phyloP scores from a whole-genome alignment of 495 filamentous ascomycete genomes.

The Hypoxylon cercidicola region DNA sequence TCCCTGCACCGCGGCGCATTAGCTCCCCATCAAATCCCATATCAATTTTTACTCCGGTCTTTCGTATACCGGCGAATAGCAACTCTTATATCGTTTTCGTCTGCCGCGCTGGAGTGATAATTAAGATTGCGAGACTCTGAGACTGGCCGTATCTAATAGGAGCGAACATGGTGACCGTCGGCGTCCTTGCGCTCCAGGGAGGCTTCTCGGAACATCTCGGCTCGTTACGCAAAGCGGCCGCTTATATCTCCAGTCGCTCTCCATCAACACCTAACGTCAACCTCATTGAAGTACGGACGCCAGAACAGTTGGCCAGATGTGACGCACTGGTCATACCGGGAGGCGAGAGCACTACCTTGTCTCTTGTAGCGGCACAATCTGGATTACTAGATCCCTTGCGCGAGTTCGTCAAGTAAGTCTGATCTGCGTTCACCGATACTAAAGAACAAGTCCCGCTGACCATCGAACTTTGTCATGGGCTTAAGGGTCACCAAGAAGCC shows the following conservation, averaged over 20 bases:
- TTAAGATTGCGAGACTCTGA: background rate
- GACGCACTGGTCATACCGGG: constrained; percentile 91
- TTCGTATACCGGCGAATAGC: too few species aligned
- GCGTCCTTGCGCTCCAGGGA: constrained; percentile 92
- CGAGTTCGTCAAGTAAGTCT: constrained; percentile 89
- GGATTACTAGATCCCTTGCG: constrained; percentile 85
- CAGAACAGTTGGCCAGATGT: constrained; percentile 73
- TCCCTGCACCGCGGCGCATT: too few species aligned
- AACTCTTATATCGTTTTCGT: too few species aligned
- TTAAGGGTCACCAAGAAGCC: constrained; percentile 74
- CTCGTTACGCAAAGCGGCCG: constrained; percentile 74
- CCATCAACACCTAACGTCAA: constrained; percentile 50
- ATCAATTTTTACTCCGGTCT: too few species aligned
- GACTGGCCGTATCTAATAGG: background rate
- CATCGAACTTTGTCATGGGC: background rate
- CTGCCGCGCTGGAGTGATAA: too few species aligned
- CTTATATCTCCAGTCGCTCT: constrained; percentile 37
- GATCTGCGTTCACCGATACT: background rate
- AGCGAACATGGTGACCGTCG: constrained; percentile 68
- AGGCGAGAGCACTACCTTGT: constrained; percentile 94
- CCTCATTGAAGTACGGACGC: constrained; percentile 84
- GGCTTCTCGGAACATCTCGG: constrained; percentile 90
- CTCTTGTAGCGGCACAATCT: constrained; percentile 83
- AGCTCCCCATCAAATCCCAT: too few species aligned
- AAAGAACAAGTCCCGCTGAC: constrained; percentile 20